phyloP scores from a whole-genome alignment of 2,329 filamentous ascomycete species.

The Nemania sp. region DNA sequence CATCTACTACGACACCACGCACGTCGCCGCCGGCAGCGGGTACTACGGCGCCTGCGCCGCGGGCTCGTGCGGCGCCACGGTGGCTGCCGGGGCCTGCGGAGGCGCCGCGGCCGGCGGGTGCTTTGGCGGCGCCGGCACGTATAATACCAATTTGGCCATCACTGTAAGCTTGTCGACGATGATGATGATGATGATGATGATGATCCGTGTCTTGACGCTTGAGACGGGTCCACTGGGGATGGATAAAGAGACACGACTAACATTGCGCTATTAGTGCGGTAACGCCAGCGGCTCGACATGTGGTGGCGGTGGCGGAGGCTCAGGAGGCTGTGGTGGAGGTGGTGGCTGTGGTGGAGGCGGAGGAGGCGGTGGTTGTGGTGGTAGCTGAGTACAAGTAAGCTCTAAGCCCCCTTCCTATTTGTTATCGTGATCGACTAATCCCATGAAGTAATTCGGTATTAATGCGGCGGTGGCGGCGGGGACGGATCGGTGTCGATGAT shows the following conservation, averaged over 20 bases:
- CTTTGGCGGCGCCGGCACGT: conserved; percentile 44
- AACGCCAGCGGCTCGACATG: conserved; percentile 32
- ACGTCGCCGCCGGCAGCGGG: conserved; percentile 41
- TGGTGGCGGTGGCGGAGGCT: conserved; percentile 29
- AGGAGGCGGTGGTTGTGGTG: too few species aligned
- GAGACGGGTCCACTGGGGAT: background rate
- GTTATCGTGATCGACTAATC: too few species aligned
- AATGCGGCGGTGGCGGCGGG: too few species aligned
- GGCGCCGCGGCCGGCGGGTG: conserved; percentile 40
- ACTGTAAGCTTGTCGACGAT: conserved; percentile 24
- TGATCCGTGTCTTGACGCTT: background rate
- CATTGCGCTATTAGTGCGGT: conserved; percentile 26
- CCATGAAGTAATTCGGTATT: too few species aligned
- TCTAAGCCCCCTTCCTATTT: too few species aligned
- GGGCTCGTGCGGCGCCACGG: conserved; percentile 53
- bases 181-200: too few species aligned
- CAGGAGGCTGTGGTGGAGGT: conserved; percentile 27
- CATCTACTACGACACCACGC: conserved; percentile 41
- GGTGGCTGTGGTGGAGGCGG: conserved; percentile 4
- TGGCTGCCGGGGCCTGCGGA: conserved; percentile 46
- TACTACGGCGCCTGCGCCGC: conserved; percentile 48
- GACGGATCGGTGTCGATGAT: too few species aligned
- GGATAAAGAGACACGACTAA: background rate
- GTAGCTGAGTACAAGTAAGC: too few species aligned
- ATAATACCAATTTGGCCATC: conserved; percentile 19